Conservation (phyloP, 176 grass and related monocot species). For the Microstegium vimineum region DNA sequence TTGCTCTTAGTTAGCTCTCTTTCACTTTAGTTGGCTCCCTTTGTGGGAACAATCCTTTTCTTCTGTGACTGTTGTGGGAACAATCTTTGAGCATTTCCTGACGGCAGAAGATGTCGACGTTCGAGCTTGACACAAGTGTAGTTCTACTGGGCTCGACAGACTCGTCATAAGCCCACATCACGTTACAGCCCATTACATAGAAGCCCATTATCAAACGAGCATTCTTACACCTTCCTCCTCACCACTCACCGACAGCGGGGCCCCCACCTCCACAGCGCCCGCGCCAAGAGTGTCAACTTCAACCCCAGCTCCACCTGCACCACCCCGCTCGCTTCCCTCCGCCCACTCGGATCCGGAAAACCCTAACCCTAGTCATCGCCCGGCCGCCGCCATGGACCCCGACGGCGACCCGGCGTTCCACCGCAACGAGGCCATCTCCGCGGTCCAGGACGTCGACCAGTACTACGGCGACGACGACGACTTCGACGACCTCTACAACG, state of each 20-base stretch:
- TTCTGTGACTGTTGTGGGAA: too few relatives aligned
- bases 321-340: not conserved
- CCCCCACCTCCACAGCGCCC: too few relatives aligned
- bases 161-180: not conserved
- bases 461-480: slow-evolving; percentile 90
- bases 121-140: too few relatives aligned
- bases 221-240: too few relatives aligned
- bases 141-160: not conserved
- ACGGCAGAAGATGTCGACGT: too few relatives aligned
- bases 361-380: slow-evolving; percentile 49
- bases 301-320: not conserved
- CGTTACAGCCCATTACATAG: not conserved
- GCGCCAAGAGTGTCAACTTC: not conserved
- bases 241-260: too few relatives aligned
- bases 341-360: not conserved
- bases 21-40: too few relatives aligned
- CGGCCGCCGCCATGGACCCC: slow-evolving; percentile 42
- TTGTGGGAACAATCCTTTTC: too few relatives aligned
- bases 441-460: slow-evolving; percentile 73
- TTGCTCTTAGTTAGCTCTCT: too few relatives aligned
- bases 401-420: slow-evolving; percentile 54
- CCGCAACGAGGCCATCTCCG: slow-evolving; percentile 65
- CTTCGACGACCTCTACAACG: slow-evolving; percentile 86
- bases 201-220: not conserved
- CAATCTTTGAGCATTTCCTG: too few relatives aligned